Evolutionary conservation across 768 basidiomycete species (phyloP).

Genomic region (Naganishia friedmannii): DNA sequence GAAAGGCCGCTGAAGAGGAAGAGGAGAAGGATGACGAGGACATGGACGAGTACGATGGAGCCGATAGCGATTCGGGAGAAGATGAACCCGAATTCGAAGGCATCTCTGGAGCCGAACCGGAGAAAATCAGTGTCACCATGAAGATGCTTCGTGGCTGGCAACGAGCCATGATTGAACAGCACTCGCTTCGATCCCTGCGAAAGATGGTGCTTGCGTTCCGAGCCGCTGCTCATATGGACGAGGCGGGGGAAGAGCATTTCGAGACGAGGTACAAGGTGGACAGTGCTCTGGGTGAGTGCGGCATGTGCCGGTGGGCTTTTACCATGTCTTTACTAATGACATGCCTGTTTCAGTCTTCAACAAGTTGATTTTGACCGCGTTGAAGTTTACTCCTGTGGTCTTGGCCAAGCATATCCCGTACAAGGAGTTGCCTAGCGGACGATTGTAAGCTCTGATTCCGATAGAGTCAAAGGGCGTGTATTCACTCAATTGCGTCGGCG

Average conservation of each 20-base stretch:
- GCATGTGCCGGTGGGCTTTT: background rate
- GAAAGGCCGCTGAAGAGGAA: slow-evolving; percentile 46
- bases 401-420: slow-evolving; percentile 82
- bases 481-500: background rate
- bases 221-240: slow-evolving; percentile 83
- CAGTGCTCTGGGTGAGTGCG: slow-evolving; percentile 64
- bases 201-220: slow-evolving; percentile 86
- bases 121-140: slow-evolving; percentile 47
- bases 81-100: slow-evolving; percentile 57
- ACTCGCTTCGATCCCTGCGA: slow-evolving; percentile 76
- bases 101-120: slow-evolving; percentile 44
- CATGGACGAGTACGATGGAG: slow-evolving; percentile 45
- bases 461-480: background rate
- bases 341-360: slow-evolving; percentile 68
- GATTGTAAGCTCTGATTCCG: slow-evolving; percentile 69
- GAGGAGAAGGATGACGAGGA: slow-evolving; percentile 57
- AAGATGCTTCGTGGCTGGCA: slow-evolving; percentile 78
- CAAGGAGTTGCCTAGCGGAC: slow-evolving; percentile 75
- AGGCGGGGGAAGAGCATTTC: slow-evolving; percentile 58
- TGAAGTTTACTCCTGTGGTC: slow-evolving; percentile 86
- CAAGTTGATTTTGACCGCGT: slow-evolving; percentile 79
- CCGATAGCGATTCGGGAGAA: slow-evolving; percentile 35
- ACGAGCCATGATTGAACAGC: slow-evolving; percentile 81
- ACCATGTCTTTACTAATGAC: slow-evolving; percentile 27
- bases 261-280: slow-evolving; percentile 82